phyloP scores from a whole-genome alignment of 148 eudicot species.

The Tetragonia tetragonoides region DNA sequence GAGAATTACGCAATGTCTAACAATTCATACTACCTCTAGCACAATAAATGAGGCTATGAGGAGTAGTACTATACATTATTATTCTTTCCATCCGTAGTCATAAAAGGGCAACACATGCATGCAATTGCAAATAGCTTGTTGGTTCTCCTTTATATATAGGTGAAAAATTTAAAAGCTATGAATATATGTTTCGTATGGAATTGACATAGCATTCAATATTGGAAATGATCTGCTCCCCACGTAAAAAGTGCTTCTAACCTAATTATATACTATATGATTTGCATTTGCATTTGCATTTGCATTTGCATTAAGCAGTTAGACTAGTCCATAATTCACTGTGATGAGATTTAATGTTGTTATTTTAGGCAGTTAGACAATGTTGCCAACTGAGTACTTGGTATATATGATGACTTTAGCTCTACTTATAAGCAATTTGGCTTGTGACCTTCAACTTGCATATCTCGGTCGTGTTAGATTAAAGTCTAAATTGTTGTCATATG shows the following conservation, averaged over 20 bases:
- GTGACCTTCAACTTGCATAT: background rate
- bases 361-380: conserved; percentile 11
- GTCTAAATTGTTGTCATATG: too few species aligned
- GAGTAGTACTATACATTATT: too few species aligned
- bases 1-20: too few species aligned
- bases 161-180: too few species aligned
- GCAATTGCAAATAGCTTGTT: too few species aligned
- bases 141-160: too few species aligned
- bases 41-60: too few species aligned
- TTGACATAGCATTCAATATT: conserved; percentile 4
- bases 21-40: too few species aligned
- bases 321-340: background rate
- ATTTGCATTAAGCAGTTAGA: conserved; percentile 2
- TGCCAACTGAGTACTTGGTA: background rate
- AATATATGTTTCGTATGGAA: too few species aligned
- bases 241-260: conserved; percentile 25
- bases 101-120: too few species aligned
- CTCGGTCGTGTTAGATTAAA: background rate
- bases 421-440: conserved; percentile 22
- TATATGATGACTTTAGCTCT: conserved; percentile 18
- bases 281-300: too few species aligned
- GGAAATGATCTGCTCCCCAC: conserved; percentile 21
- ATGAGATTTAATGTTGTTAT: background rate
- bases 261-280: background rate
- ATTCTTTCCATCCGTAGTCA: too few species aligned